Conservation (phyloP, 805 yeast species). For the Nakazawaea populi region DNA sequence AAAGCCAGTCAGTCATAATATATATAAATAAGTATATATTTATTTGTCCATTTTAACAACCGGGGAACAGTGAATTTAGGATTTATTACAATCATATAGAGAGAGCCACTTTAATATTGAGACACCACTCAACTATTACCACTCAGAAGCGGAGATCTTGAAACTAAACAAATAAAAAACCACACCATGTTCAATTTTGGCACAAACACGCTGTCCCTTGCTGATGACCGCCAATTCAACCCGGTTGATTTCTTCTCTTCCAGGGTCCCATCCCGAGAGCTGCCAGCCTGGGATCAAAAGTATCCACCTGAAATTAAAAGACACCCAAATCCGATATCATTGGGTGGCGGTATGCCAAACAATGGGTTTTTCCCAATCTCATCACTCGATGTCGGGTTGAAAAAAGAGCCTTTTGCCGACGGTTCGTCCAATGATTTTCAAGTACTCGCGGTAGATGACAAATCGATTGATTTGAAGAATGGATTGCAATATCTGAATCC, state of each 20-base stretch:
- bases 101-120: too few species aligned
- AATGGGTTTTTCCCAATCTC: slow-evolving; percentile 56
- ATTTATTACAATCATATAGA: too few species aligned
- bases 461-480: slow-evolving; percentile 6
- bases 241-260: neutral
- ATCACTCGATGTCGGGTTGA: slow-evolving; percentile 40
- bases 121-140: too few species aligned
- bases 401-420: slow-evolving; percentile 37
- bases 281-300: slow-evolving; percentile 4
- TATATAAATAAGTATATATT: too few species aligned
- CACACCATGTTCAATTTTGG: neutral
- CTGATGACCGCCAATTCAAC: neutral
- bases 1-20: too few species aligned
- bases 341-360: slow-evolving; percentile 59
- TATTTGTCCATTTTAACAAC: too few species aligned
- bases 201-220: neutral
- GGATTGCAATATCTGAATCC: slow-evolving; percentile 10
- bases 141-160: too few species aligned
- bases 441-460: neutral
- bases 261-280: neutral
- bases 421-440: neutral
- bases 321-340: slow-evolving; percentile 44
- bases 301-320: slow-evolving; percentile 25
- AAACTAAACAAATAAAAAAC: too few species aligned
- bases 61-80: too few species aligned